A percentile compares a stretch with the other conserved stretches of the same genome.
These are phyloP conservation scores for Citrus reticulata DNA, from an alignment of 345 rosid species.

Conservation along the genomic window DNA sequence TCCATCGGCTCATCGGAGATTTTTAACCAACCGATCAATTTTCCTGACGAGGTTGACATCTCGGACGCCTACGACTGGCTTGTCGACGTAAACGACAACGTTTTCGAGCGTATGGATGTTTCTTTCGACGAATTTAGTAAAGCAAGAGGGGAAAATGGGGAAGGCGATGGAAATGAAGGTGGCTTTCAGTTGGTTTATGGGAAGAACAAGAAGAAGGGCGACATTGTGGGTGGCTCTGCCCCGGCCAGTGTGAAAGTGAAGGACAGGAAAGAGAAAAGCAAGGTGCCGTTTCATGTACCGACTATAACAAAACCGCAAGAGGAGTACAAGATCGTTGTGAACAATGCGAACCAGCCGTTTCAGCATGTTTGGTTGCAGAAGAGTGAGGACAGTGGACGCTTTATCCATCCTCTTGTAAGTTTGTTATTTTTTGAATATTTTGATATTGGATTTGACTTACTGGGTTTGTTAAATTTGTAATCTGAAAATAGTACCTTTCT, in stretches of 20 bases:
- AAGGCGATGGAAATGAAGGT: constrained; percentile 30
- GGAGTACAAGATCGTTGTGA: constrained; percentile 55
- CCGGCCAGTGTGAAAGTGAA: constrained; percentile 53
- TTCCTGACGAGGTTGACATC: constrained; percentile 40
- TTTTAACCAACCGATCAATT: constrained; percentile 26
- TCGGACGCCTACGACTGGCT: constrained; percentile 77
- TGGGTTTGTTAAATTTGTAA: not conserved
- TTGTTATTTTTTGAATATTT: not conserved
- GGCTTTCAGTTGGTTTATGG: constrained; percentile 80
- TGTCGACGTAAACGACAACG: constrained; percentile 61
- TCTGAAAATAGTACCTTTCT: not conserved
- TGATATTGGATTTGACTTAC: not conserved
- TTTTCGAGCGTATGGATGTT: constrained; percentile 59
- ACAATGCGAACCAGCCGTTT: constrained; percentile 67
- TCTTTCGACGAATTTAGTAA: constrained; percentile 52
- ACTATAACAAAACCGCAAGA: constrained; percentile 75
- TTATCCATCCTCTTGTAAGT: constrained; percentile 84
- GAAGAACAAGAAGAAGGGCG: constrained; percentile 56
- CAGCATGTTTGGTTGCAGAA: constrained; percentile 77
- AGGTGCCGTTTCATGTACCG: constrained; percentile 68
- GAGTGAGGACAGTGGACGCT: constrained; percentile 55
- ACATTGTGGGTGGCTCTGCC: constrained; percentile 2
- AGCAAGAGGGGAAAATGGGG: constrained; percentile 45
- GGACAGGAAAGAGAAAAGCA: constrained; percentile 39
- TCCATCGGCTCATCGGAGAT: constrained; percentile 49